Evolutionary conservation across 495 filamentous ascomycete genomes (phyloP).

Genomic region (Daldinia childiae): DNA sequence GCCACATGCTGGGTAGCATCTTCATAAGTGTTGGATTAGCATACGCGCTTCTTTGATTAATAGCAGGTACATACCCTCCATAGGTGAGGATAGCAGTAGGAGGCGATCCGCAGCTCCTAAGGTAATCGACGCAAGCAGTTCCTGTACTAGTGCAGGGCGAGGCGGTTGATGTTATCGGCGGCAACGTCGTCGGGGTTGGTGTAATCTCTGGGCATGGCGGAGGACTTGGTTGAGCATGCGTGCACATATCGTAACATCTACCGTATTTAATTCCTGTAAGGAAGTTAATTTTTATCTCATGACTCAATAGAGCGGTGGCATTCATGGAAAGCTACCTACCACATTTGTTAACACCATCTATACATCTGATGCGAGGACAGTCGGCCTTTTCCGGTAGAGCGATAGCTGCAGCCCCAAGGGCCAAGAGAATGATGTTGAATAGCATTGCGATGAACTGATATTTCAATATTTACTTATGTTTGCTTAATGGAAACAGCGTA

Average conservation of each 20-base stretch:
- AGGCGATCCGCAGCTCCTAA: conserved; percentile 42
- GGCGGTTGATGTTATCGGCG: conserved; percentile 3
- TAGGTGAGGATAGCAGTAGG: conserved; percentile 42
- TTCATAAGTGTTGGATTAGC: conserved; percentile 12
- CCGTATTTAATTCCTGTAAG: conserved; percentile 33
- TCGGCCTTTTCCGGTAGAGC: conserved; percentile 13
- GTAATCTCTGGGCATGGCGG: conserved; percentile 27
- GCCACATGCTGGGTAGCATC: conserved; percentile 41
- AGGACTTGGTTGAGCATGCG: conserved; percentile 19
- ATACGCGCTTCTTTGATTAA: neutral
- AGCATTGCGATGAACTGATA: conserved; percentile 17
- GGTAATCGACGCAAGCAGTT: conserved; percentile 36
- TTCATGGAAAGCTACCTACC: conserved; percentile 9
- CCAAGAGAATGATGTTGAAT: conserved; percentile 25
- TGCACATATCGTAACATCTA: conserved; percentile 36
- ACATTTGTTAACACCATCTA: conserved; percentile 32
- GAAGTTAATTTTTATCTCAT: conserved; percentile 6
- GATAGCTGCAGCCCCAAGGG: conserved; percentile 14
- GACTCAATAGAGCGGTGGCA: neutral
- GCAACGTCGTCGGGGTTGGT: neutral
- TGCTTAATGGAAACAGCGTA: neutral
- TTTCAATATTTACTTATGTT: neutral
- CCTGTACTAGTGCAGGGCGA: conserved; percentile 37
- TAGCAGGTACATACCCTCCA: conserved; percentile 36
- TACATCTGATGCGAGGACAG: conserved; percentile 28